phyloP scores from a whole-genome alignment of 805 yeast species.

The Wickerhamiella australiensis region DNA sequence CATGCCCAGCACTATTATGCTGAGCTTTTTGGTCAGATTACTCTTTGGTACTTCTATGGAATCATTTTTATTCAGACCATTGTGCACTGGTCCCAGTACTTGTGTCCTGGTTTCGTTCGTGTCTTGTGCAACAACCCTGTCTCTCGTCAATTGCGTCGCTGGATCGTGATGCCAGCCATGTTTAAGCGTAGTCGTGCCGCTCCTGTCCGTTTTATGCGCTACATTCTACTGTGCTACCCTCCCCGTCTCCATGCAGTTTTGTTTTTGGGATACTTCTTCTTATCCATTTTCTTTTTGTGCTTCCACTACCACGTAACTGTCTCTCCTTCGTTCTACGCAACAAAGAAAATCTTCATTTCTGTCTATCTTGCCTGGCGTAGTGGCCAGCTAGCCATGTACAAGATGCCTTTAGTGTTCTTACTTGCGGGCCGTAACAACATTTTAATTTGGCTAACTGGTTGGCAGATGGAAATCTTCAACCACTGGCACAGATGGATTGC shows the following conservation, averaged over 20 bases:
- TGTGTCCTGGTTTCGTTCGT: constrained; percentile 6
- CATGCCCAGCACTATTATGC: constrained; percentile 4
- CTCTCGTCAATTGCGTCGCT: constrained; percentile 9
- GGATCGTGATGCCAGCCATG: constrained; percentile 25
- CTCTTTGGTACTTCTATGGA: constrained; percentile 13
- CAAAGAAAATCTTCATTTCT: background rate
- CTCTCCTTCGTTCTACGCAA: background rate
- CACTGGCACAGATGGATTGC: constrained; percentile 53
- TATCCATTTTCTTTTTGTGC: constrained; percentile 17
- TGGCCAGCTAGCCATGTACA: constrained; percentile 15
- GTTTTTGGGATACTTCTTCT: constrained; percentile 25
- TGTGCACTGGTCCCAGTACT: constrained; percentile 13
- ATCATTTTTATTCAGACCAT: constrained; percentile 10
- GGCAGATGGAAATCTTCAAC: constrained; percentile 43
- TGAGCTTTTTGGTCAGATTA: constrained; percentile 11
- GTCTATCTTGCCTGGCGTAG: constrained; percentile 10
- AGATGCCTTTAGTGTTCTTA: constrained; percentile 43
- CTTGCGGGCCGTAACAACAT: constrained; percentile 62
- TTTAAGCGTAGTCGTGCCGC: constrained; percentile 22
- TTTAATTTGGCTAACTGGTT: constrained; percentile 43
- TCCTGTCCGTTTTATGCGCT: constrained; percentile 15
- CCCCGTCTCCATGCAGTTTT: constrained; percentile 32
- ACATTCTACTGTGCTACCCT: constrained; percentile 26
- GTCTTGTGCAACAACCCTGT: constrained; percentile 5
- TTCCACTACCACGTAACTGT: constrained; percentile 1